A percentile compares a stretch with the other conserved stretches of the same genome.
Evolutionary conservation across 1,284 basidiomycete genomes (phyloP).

Genomic region (Phaffia rhodozyma): DNA sequence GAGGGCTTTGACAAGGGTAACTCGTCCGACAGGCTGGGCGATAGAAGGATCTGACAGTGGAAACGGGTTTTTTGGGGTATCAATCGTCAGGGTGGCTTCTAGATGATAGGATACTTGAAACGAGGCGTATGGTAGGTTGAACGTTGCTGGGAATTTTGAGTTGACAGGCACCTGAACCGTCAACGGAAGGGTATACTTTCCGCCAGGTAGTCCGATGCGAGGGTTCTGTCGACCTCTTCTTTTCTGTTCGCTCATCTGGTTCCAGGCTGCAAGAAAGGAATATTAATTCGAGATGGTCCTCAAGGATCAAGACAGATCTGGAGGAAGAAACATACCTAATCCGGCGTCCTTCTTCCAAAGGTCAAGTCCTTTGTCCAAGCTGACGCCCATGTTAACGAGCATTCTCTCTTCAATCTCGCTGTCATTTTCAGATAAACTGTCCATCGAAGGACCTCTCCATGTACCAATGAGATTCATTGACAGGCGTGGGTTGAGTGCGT

Average conservation of each 20-base stretch:
- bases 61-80: constrained; percentile 21
- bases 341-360: constrained; percentile 30
- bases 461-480: constrained; percentile 30
- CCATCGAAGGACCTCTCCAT: constrained; percentile 17
- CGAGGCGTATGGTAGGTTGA: constrained; percentile 21
- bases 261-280: constrained; percentile 18
- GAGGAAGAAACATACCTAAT: not conserved
- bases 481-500: constrained; percentile 25
- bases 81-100: constrained; percentile 26
- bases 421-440: constrained; percentile 9
- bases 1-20: constrained; percentile 23
- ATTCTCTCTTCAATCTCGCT: constrained; percentile 18
- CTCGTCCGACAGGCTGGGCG: constrained; percentile 12
- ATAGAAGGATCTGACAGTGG: not conserved
- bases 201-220: constrained; percentile 25
- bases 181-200: constrained; percentile 29
- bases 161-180: constrained; percentile 30
- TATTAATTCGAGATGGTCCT: not conserved
- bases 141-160: constrained; percentile 27
- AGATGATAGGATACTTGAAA: constrained; percentile 31
- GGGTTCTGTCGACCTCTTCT: constrained; percentile 22
- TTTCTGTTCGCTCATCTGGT: constrained; percentile 19
- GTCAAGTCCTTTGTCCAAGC: constrained; percentile 27
- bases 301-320: not conserved
- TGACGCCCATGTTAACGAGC: constrained; percentile 30